phyloP scores from a whole-genome alignment of 768 basidiomycete species.

The Tulasnella sp. region DNA sequence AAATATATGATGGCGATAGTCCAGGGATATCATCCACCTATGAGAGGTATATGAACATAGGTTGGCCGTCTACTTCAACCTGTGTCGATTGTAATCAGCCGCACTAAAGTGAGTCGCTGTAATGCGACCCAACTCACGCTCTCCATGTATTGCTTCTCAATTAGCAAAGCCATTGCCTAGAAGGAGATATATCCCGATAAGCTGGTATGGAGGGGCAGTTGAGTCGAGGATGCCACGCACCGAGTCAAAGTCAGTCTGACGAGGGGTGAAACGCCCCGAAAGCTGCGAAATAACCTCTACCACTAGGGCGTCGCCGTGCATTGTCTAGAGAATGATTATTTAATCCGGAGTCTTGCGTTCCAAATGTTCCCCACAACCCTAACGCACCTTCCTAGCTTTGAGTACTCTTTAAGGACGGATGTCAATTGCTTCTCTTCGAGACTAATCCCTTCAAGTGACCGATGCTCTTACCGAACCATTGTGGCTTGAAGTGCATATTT shows the following conservation, averaged over 20 bases:
- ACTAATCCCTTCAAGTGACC: neutral
- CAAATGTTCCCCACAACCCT: too few species aligned
- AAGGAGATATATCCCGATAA: neutral
- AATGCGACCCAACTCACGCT: constrained; percentile 37
- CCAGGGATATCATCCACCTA: too few species aligned
- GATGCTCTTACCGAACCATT: constrained; percentile 14
- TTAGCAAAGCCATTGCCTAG: constrained; percentile 72
- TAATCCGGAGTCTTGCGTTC: too few species aligned
- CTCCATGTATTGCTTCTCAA: constrained; percentile 98
- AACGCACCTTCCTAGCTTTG: constrained; percentile 67
- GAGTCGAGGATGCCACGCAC: constrained; percentile 32
- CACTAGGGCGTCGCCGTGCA: constrained; percentile 87
- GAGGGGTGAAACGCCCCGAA: constrained; percentile 78
- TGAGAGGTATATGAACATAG: too few species aligned
- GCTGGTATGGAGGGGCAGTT: constrained; percentile 34
- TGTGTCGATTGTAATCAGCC: too few species aligned
- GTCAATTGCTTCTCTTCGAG: neutral
- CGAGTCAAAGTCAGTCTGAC: constrained; percentile 95
- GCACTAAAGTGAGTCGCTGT: too few species aligned
- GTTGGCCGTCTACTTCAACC: too few species aligned
- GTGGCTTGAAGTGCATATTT: constrained; percentile 35
- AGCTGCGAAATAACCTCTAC: constrained; percentile 87
- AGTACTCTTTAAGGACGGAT: constrained; percentile 51
- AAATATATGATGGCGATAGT: too few species aligned
- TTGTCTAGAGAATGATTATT: constrained; percentile 37